Conservation (phyloP, 345 rosid species). For the Brassica carinata region DNA sequence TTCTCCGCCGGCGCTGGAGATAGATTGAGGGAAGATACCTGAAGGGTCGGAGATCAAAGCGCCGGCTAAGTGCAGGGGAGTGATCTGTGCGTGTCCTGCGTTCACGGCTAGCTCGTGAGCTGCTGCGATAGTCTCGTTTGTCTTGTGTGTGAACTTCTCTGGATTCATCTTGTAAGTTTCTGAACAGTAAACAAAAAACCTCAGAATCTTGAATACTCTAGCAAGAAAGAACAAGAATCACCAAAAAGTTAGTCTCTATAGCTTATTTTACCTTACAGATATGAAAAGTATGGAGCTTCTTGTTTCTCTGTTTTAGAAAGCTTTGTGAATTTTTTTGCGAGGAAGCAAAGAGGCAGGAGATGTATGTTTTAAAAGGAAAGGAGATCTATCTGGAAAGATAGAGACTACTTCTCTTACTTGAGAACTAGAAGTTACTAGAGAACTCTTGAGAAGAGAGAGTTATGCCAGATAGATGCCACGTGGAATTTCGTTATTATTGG, state of each 20-base stretch:
- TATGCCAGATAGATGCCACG: conserved; percentile 19
- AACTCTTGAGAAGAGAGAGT: not conserved
- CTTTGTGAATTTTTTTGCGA: conserved; percentile 17
- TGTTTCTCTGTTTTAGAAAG: not conserved
- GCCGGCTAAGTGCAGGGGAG: conserved; percentile 80
- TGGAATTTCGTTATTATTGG: not conserved
- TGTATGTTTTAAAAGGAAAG: not conserved
- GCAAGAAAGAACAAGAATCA: not conserved
- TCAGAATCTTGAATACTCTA: not conserved
- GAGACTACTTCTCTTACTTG: not conserved
- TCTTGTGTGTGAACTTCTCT: conserved; percentile 88
- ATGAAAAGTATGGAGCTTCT: not conserved
- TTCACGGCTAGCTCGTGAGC: conserved; percentile 70
- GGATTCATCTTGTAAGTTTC: conserved; percentile 63
- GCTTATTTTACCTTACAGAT: conserved; percentile 5
- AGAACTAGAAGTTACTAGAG: conserved; percentile 19
- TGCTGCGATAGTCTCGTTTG: conserved; percentile 67
- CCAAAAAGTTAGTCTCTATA: not conserved
- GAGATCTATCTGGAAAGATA: conserved; percentile 33
- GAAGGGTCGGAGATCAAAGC: conserved; percentile 68
- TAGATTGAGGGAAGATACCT: conserved; percentile 71
- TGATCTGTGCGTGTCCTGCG: conserved; percentile 77
- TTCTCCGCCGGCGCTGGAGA: conserved; percentile 59
- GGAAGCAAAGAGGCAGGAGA: conserved; percentile 18
- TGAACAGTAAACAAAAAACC: not conserved